Base-by-base conservation (phyloP, 2,329 filamentous ascomycete species). In the Pyrenochaeta sp. region DNA sequence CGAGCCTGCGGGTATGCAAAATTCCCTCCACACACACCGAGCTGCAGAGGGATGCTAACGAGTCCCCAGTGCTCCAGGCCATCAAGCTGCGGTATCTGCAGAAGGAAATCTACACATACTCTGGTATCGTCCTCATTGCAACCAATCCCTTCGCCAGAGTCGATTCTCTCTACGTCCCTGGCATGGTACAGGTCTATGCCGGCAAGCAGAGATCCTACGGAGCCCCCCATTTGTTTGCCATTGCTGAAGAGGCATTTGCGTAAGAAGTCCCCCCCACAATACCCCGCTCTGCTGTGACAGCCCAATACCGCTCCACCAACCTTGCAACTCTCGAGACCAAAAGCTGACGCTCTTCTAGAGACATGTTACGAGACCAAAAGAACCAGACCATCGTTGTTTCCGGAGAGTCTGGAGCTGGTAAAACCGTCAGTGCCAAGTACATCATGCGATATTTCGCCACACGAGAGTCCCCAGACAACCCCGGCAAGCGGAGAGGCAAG, bases 391-490 rank as follows among this genome's bases (percentile, higher is more conserved):
- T 99, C 53, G 94, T 99, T 40, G 94, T 99, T n/a, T 99, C 94
- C 23, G 94, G 94, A 71, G 94, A 99, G 75, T 99, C 94, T 41
- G 94, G 94, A 82, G 94, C 94, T 54, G 94, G 94, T 67, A 99
- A 99, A 79, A 99, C 94, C 4, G 94, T 99, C 72, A 97, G 93
- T 74, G 94, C 94, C 63, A 99, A 99, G 78, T 97, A 99, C 76
- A 97, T 99, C 71, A 99, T 99, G 94, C 86, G 94, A 65, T 99
- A 99, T 78, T 99, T 99, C 74, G 94, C 94, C 52, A 99, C 94
- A 29, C 86, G 94, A 82, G 94, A 96, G 74, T 88, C 92, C 6
- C 91, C 94, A 42, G 90, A 95, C 63, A 89, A 92, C 69, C 87
- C 90, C 11, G 87, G 88, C 35, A 87, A 85, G 53, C 86, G 89